Base-by-base conservation (phyloP, 495 filamentous ascomycete genomes). In the Rusavskia elegans region DNA sequence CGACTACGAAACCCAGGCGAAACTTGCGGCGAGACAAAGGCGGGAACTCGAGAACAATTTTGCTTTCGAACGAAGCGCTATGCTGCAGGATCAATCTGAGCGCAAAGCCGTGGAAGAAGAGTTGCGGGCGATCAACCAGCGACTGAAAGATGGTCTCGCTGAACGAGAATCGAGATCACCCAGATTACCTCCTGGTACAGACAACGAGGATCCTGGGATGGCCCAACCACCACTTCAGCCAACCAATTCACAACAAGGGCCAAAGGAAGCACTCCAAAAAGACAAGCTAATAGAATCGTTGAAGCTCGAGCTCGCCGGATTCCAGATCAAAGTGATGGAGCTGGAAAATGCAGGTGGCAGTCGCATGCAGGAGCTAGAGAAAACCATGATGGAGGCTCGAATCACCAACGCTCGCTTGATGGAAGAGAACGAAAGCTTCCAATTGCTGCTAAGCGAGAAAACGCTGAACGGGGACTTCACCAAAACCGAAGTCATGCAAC, bases 351-450 rank as follows among this genome's bases (percentile, higher is more conserved):
- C 81, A 62, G 90, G 88, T 32, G 90, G 89, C 17, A 85, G 84
- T 30, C 78, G 83, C 9, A 68, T 94, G 58, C 83, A 84, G 40
- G 87, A 95, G 61, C 74, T 98, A 30, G 92, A 98, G 69, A 84
- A 82, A 56, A 77, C 82, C 52, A 77, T 97, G 39, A 76, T 95
- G 58, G 92, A 96, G 55, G 83, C 86, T 27, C 84, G 87, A 23
- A 88, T 96, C 81, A 83, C 87, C 45, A 97, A 97, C 59, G 90
- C 92, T 35, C 79, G 89, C 36, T 66, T 98, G 50, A 92, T 95
- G 87, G 92, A 98, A 67, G 92, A 98, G 65, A 96, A 96, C 59
- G 92, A 98, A 63, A 94, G 87, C 64, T 98, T 92, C 63, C 92
- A 98, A 62, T 76, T 98, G 19, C 79, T 98, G 2, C 80, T 97